Percentiles rank a stretch among this genome's conserved stretches.
Conservation (phyloP, 2,329 filamentous ascomycete genomes). For the Ilyonectria robusta region DNA sequence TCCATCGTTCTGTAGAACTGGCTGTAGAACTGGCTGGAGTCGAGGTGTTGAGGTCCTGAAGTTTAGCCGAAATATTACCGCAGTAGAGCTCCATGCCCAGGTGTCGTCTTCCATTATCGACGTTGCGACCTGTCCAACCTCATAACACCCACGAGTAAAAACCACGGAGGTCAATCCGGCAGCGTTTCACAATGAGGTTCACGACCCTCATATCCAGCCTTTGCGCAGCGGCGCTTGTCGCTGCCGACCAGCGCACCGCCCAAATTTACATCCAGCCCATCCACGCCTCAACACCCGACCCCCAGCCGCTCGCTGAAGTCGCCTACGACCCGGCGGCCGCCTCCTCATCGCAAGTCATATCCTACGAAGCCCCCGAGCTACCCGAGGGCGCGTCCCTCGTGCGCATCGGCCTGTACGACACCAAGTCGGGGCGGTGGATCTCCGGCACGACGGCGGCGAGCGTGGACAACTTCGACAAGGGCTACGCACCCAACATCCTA, state of each 20-base stretch:
- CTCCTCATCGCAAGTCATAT: constrained; percentile 61
- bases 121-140: constrained; percentile 16
- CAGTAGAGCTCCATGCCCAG: constrained; percentile 27
- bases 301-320: constrained; percentile 68
- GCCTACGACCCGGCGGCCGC: constrained; percentile 65
- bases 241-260: constrained; percentile 60
- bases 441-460: constrained; percentile 70
- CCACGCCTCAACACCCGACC: constrained; percentile 49
- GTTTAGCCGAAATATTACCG: constrained; percentile 44
- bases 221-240: constrained; percentile 58
- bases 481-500: constrained; percentile 70
- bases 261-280: constrained; percentile 70
- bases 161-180: neutral
- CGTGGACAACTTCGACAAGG: constrained; percentile 71
- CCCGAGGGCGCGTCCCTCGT: constrained; percentile 63
- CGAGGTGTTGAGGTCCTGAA: neutral
- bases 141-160: constrained; percentile 12
- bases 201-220: constrained; percentile 58
- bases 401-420: constrained; percentile 71
- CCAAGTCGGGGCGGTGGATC: constrained; percentile 61
- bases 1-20: neutral
- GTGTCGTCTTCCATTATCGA: constrained; percentile 37
- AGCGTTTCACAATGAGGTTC: constrained; percentile 57
- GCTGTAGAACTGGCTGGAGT: neutral
- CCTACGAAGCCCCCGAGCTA: constrained; percentile 71